Percentiles rank a stretch among this genome's conserved stretches.
Conservation (phyloP, 2,329 filamentous ascomycete genomes). For the Talaromyces pinophilus region DNA sequence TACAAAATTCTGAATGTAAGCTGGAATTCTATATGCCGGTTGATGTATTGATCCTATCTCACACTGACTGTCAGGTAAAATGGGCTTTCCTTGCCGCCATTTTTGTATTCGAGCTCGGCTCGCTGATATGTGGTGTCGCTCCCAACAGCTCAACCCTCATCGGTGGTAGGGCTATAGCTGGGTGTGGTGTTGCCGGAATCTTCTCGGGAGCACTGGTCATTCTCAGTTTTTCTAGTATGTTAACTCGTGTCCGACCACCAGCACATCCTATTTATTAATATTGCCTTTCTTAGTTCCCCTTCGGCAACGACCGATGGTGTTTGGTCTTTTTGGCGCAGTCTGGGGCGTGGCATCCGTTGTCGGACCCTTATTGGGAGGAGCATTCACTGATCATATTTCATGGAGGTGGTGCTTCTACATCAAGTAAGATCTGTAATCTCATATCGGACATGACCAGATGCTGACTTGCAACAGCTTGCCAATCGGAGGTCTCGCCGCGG, state of each 20-base stretch:
- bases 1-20: conserved; percentile 33
- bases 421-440: conserved; percentile 40
- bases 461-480: conserved; percentile 27
- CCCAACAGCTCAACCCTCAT: conserved; percentile 38
- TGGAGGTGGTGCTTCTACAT: conserved; percentile 54
- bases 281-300: conserved; percentile 5
- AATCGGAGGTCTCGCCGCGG: conserved; percentile 31
- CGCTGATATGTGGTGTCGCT: conserved; percentile 43
- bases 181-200: conserved; percentile 38
- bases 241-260: neutral
- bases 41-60: neutral
- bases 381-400: conserved; percentile 48
- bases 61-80: conserved; percentile 34
- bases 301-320: conserved; percentile 27
- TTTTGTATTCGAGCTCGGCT: conserved; percentile 45
- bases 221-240: conserved; percentile 26
- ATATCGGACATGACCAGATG: neutral
- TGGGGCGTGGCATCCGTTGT: conserved; percentile 53
- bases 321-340: conserved; percentile 52
- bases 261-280: neutral
- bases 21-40: neutral
- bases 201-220: conserved; percentile 33
- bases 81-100: conserved; percentile 44
- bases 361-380: conserved; percentile 51
- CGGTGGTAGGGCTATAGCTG: conserved; percentile 41